Evolutionary conservation across 2,329 filamentous ascomycete genomes (phyloP).

Genomic region (Colletotrichum aenigma): DNA sequence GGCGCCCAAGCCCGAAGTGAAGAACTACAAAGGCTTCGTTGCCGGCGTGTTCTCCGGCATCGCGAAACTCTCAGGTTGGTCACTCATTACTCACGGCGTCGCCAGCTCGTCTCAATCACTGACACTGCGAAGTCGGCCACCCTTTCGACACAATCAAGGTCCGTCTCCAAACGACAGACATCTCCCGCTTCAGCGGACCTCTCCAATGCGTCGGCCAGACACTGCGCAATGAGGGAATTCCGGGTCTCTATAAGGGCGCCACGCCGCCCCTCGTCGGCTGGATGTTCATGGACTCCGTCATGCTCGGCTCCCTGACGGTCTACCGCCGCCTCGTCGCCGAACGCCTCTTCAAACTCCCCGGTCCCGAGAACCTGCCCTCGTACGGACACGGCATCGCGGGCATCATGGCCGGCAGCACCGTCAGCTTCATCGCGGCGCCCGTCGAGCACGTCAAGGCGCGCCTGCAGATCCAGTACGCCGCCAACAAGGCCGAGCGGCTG

Average conservation of each 20-base stretch:
- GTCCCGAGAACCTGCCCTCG: slow-evolving; percentile 60
- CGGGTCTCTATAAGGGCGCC: slow-evolving; percentile 92
- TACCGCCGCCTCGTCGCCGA: slow-evolving; percentile 86
- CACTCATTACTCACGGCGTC: not conserved
- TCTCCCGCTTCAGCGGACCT: slow-evolving; percentile 81
- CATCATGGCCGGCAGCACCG: slow-evolving; percentile 84
- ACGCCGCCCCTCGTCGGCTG: slow-evolving; percentile 91
- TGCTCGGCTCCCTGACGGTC: slow-evolving; percentile 90
- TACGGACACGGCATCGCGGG: slow-evolving; percentile 89
- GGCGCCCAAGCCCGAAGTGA: slow-evolving; percentile 40
- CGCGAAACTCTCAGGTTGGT: slow-evolving; percentile 75
- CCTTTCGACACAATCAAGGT: slow-evolving; percentile 98
- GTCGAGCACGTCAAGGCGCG: slow-evolving; percentile 96
- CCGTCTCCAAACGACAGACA: slow-evolving; percentile 84
- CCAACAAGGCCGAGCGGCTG: slow-evolving; percentile 74
- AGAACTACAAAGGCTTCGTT: slow-evolving; percentile 93
- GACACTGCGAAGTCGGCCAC: slow-evolving; percentile 56
- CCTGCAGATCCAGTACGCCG: slow-evolving; percentile 91
- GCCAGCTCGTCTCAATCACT: not conserved
- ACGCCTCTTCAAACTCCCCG: slow-evolving; percentile 68
- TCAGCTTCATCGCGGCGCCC: slow-evolving; percentile 90
- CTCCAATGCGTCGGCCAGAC: slow-evolving; percentile 87
- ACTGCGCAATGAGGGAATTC: slow-evolving; percentile 80
- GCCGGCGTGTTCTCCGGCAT: slow-evolving; percentile 96
- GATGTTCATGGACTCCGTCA: slow-evolving; percentile 94